These are phyloP conservation scores for Annulohypoxylon truncatum DNA, from an alignment of 2,329 filamentous ascomycete genomes.

Conservation along the genomic window DNA sequence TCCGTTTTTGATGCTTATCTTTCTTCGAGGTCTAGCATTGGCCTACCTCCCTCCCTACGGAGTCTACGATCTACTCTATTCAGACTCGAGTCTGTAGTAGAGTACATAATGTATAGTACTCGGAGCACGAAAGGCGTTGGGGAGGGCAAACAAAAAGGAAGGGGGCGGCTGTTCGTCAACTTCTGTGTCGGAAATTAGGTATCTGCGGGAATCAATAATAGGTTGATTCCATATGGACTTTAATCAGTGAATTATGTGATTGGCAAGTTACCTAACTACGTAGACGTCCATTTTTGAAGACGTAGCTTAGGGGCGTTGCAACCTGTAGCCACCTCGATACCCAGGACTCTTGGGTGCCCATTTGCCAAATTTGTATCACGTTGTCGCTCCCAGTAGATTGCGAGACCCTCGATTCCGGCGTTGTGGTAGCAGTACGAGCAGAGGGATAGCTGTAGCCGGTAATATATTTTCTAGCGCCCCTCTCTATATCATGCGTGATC, in stretches of 20 bases:
- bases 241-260: neutral
- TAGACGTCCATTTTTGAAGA: neutral
- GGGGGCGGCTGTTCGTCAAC: slow-evolving; percentile 7
- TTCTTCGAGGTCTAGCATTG: slow-evolving; percentile 2
- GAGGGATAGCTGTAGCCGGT: neutral
- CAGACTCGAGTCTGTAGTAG: neutral
- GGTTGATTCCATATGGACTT: neutral
- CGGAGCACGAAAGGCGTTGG: slow-evolving; percentile 28
- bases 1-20: slow-evolving; percentile 10
- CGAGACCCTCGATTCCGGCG: neutral
- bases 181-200: neutral
- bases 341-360: neutral
- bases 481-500: neutral
- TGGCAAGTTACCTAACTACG: neutral
- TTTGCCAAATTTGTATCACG: neutral
- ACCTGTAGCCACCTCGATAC: neutral
- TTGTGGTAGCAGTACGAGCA: neutral
- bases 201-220: neutral
- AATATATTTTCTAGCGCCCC: neutral
- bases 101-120: slow-evolving; percentile 39
- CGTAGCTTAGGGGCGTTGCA: neutral
- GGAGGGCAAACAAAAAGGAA: slow-evolving; percentile 10
- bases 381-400: neutral
- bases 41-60: neutral
- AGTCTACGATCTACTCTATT: neutral